Evolutionary conservation across 768 basidiomycete genomes (phyloP), one percentile per base, ranked within the genome.

Genomic region (Macrocybe gigantea): DNA sequence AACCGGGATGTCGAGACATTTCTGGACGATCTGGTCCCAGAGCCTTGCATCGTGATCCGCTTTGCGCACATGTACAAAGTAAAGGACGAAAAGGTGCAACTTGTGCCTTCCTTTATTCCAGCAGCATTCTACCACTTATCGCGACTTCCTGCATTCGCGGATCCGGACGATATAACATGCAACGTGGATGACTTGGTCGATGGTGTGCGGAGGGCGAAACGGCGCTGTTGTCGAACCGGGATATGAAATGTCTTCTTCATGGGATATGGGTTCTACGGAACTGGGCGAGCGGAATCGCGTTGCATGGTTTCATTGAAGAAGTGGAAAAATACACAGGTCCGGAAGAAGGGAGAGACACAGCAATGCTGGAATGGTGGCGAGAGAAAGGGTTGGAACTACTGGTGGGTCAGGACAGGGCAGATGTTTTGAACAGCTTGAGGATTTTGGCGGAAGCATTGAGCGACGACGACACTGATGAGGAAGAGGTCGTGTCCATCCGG

Each of bases 61-160:
- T 51, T 56, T 31, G 50, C 50, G 8, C 46, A 36, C 42, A 39
- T 46, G 12, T 52, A 48, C 48, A 36, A 40, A 7, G 44, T 30
- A 31, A 42, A 13, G 9, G 45, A 53, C 11, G 32, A 44, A 12
- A 15, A 6, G 14, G 31, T 41, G 5, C 35, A 53, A 34, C 15
- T 38, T 5, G 34, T 56, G 7, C 42, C 52, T 2, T 38, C 29
- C 15, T 55, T 52, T n/a, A 34, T 50, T 10, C 47, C 51, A 3
- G 51, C 47, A 7, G 49, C 43, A 9, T 50, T 56, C n/a, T 56
- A 56, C 41, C 52, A 51, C 37, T 47, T 56, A 7, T 50, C 52
- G 1, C 30, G 52, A 37, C 39, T 51, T 5, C 47, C 55, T 13
- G 41, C 49, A 6, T 45, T 36, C 15, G 52, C 49, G n/a, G 52